Evolutionary conservation across 371 early-diverging fungal genomes (phyloP), one percentile per base, ranked within the genome.

Genomic region (Mucor piriformis): DNA sequence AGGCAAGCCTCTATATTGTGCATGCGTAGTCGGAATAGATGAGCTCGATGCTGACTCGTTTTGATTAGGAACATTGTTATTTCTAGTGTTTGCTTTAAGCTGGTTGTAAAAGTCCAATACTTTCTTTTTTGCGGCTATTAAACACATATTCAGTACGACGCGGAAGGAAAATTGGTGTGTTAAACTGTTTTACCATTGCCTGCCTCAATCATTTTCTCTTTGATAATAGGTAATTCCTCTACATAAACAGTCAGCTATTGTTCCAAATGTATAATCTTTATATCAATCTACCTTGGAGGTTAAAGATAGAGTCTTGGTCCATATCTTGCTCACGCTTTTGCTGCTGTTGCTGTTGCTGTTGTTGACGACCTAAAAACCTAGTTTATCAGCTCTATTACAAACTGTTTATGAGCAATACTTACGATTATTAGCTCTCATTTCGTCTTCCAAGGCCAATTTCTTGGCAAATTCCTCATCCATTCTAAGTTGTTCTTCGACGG

Each of bases 221-320:
- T 80, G 43, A 80, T 80, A 8, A 80, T 57, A 7, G 81, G 81
- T 13, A 80, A 34, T 32, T 80, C 81, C 50, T 80, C 77, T 73
- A 56, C 13, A 18, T 66, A 25, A 10, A 24, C 11, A 23, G 20
- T 49, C 42, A 24, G 11, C 7, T 24, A 37, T 37, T 6, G 3
- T 10, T n/a, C 4, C 37, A 37, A 4, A 3, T 42, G 24, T 0
- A 37, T 27, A 43, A 15, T 8, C 20, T 3, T 40, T 15, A 59
- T 13, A 34, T 34, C 1, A 44, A n/a, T 16, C 16, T 70, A 76
- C 77, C 77, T 73, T 76, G 77, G 33, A 76, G 66, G 27, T 73
- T 76, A 20, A 69, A 69, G n/a, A 76, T 25, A 15, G 69, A 61
- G 10, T 70, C 72, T n/a, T 76, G 69, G 0, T 76, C 72, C 20